Evolutionary conservation across 2,329 filamentous ascomycete genomes (phyloP).

Genomic region (Aspergillus caelatus): DNA sequence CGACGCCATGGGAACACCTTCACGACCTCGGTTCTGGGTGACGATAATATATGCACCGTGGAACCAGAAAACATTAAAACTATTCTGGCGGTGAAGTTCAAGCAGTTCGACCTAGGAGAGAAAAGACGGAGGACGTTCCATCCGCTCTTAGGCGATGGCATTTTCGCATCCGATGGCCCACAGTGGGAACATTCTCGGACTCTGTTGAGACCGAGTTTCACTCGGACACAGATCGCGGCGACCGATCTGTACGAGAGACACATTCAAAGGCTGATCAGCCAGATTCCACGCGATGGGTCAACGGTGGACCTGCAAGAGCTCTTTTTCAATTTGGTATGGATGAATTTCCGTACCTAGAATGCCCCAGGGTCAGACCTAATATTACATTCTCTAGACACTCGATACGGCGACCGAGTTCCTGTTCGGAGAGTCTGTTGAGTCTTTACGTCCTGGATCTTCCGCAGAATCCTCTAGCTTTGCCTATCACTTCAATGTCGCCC

Average conservation of each 20-base stretch:
- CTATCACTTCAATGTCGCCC: constrained; percentile 26
- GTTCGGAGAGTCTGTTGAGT: constrained; percentile 35
- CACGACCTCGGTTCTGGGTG: neutral
- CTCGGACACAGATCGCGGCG: constrained; percentile 32
- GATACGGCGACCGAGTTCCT: constrained; percentile 42
- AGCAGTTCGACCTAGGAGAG: constrained; percentile 13
- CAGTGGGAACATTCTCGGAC: constrained; percentile 34
- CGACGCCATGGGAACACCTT: neutral
- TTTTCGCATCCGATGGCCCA: constrained; percentile 22
- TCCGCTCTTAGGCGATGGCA: constrained; percentile 17
- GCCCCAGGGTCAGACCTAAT: neutral
- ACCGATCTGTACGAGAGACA: constrained; percentile 35
- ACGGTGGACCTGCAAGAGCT: constrained; percentile 36
- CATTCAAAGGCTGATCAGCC: constrained; percentile 36
- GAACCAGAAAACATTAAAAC: constrained; percentile 19
- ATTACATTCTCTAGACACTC: constrained; percentile 28
- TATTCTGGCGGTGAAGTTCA: constrained; percentile 17
- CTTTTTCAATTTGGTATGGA: constrained; percentile 37
- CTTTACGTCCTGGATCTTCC: constrained; percentile 16
- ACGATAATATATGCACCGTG: neutral
- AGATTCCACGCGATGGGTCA: constrained; percentile 22
- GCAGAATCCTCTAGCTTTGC: constrained; percentile 17
- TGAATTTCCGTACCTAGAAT: neutral
- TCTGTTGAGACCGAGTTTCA: constrained; percentile 41
- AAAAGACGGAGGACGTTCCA: constrained; percentile 8